Evolutionary conservation across 2,329 filamentous ascomycete genomes (phyloP).

Genomic region (Annulohypoxylon truncatum): DNA sequence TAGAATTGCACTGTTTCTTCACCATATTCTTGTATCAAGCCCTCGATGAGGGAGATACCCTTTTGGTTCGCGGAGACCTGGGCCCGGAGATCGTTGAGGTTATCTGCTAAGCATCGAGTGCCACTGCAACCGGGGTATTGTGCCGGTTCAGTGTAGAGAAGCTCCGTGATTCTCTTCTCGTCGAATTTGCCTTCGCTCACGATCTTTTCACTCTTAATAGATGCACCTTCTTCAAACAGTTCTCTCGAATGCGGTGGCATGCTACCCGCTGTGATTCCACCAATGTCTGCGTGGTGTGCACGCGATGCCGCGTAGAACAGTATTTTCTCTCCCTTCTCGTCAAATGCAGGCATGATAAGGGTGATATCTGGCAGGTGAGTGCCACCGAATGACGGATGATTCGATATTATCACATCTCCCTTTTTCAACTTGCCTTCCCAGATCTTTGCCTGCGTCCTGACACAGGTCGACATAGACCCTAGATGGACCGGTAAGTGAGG

Average conservation of each 20-base stretch:
- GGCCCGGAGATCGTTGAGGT: conserved; percentile 82
- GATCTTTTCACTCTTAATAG: conserved; percentile 71
- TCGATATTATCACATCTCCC: conserved; percentile 85
- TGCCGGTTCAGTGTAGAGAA: conserved; percentile 76
- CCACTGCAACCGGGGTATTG: conserved; percentile 78
- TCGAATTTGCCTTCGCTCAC: conserved; percentile 81
- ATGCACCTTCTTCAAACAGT: conserved; percentile 67
- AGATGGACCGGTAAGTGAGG: conserved; percentile 85
- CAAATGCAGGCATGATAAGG: conserved; percentile 82
- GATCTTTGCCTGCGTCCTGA: conserved; percentile 80
- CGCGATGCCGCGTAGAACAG: conserved; percentile 85
- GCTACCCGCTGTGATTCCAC: conserved; percentile 78
- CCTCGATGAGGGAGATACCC: conserved; percentile 77
- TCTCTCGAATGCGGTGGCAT: conserved; percentile 77
- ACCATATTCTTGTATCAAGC: conserved; percentile 78
- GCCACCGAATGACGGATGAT: conserved; percentile 85
- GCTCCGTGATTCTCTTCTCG: conserved; percentile 75
- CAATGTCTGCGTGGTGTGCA: conserved; percentile 85
- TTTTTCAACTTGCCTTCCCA: conserved; percentile 82
- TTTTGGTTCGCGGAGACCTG: conserved; percentile 84
- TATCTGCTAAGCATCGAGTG: conserved; percentile 78
- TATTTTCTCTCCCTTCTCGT: conserved; percentile 72
- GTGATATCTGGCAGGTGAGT: conserved; percentile 89
- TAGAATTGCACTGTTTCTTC: conserved; percentile 81
- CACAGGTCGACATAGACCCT: conserved; percentile 87